Base-by-base conservation (phyloP, 2,329 filamentous ascomycete genomes). In the Penicillium paneum region DNA sequence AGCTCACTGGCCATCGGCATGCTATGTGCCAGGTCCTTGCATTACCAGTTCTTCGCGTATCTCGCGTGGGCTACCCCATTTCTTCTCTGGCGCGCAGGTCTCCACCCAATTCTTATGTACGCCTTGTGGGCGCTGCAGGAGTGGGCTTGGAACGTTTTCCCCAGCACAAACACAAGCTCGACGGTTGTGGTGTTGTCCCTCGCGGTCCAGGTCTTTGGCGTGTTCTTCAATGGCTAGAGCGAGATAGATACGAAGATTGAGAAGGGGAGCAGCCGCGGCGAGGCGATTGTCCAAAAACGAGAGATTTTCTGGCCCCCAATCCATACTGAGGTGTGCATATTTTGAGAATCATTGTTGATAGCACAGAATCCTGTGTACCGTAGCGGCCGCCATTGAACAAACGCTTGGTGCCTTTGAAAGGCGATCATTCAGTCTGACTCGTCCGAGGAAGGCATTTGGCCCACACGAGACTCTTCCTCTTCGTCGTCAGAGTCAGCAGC, bases 21-120 rank as follows among this genome's bases (percentile, higher is more conserved):
- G 74, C 80, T 96, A 43, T 96, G 91, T 69, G 92, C 92, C 26
- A 82, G 92, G 54, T 93, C 88, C 52, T 81, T 97, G 64, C 92
- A 97, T 77, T 97, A 96, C 78, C 92, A 97, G 69, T 97, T 97
- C 78, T 97, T 91, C 74, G 85, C 90, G 42, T 96, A 95, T 78
- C 82, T 96, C 56, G 89, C 89, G 28, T 97, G 92, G 92, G 83
- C 88, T 13, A 90, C 90, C 7, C 92, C 92, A 0, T 95, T 90
- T 71, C 79, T 97, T 59, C 81, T 96, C 49, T 97, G 91, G 91
- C 84, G 84, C 66, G 84, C 86, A 52, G 86, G 87, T 1, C 76
- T 86, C 56, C 85, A 88, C 64, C 87, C 88, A 0, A 68, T 87
- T 11, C 66, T 88, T 31, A 83, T 91, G 62, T 87, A 87, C 66